phyloP scores from a whole-genome alignment of 176 grass and related monocot genomes.

The Hordeum marinum region DNA sequence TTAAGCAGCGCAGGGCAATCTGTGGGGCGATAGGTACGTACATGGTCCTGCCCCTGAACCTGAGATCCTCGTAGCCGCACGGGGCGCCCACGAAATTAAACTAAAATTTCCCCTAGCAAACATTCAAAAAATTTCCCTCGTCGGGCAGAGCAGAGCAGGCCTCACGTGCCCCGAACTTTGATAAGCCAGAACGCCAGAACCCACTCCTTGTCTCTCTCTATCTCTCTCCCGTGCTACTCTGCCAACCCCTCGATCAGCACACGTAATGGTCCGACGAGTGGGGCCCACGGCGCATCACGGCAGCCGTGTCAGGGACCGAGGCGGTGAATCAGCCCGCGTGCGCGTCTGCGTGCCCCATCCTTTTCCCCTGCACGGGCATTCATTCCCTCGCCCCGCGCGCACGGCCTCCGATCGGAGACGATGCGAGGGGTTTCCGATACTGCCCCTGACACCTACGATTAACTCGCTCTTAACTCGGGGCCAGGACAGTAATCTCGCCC shows the following conservation, averaged over 20 bases:
- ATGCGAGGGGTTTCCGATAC: background rate
- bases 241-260: background rate
- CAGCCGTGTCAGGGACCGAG: conserved; percentile 4
- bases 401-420: background rate
- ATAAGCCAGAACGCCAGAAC: background rate
- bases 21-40: background rate
- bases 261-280: background rate
- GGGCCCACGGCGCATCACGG: background rate
- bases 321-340: background rate
- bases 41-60: background rate
- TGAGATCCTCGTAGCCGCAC: background rate
- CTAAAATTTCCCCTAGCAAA: background rate
- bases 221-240: background rate
- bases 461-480: background rate
- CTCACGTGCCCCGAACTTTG: conserved; percentile 29
- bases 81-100: background rate
- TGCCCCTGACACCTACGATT: background rate
- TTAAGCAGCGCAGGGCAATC: background rate
- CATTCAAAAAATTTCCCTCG: conserved; percentile 23
- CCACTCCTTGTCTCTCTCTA: background rate
- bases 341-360: background rate
- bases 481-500: conserved; percentile 17
- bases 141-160: background rate
- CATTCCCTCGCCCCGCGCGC: conserved; percentile 30
- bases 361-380: conserved; percentile 3